Evolutionary conservation across 306 rosid species (phyloP).

Genomic region (Cercis canadensis): DNA sequence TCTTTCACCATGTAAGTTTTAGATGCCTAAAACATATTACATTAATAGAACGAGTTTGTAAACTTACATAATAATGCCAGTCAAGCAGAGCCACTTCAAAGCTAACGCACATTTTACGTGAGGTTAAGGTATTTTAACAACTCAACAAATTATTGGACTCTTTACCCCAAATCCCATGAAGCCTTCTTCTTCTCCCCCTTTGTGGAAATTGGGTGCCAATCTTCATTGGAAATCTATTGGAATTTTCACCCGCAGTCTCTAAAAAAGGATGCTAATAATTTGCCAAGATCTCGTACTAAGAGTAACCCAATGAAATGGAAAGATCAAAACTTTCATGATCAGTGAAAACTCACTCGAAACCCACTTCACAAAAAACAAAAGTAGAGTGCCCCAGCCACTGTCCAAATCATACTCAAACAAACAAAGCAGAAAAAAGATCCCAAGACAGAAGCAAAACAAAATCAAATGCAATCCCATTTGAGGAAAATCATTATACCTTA

Average conservation of each 20-base stretch:
- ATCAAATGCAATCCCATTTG: slow-evolving; percentile 33
- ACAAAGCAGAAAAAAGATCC: slow-evolving; percentile 11
- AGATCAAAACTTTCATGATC: slow-evolving; percentile 30
- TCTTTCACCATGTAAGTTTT: too few relatives aligned
- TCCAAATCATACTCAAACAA: slow-evolving; percentile 29
- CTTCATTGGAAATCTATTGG: slow-evolving; percentile 4
- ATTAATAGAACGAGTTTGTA: neutral
- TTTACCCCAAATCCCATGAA: neutral
- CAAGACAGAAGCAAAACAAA: neutral
- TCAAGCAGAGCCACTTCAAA: slow-evolving; percentile 30
- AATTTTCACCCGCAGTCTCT: neutral
- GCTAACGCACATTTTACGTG: slow-evolving; percentile 30
- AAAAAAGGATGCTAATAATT: slow-evolving; percentile 9
- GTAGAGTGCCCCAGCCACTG: slow-evolving; percentile 25
- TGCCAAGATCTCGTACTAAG: too few relatives aligned
- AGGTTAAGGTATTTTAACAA: slow-evolving; percentile 1
- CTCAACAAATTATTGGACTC: neutral
- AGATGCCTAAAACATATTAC: neutral
- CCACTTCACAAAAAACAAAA: slow-evolving; percentile 30
- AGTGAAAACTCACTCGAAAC: slow-evolving; percentile 35
- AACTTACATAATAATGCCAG: slow-evolving; percentile 13
- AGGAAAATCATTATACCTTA: slow-evolving; percentile 50
- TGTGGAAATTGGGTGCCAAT: neutral
- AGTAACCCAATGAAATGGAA: slow-evolving; percentile 33
- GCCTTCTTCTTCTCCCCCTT: neutral